Evolutionary conservation across 2,329 filamentous ascomycete species (phyloP).

Genomic region (Emydomyces testavorans): DNA sequence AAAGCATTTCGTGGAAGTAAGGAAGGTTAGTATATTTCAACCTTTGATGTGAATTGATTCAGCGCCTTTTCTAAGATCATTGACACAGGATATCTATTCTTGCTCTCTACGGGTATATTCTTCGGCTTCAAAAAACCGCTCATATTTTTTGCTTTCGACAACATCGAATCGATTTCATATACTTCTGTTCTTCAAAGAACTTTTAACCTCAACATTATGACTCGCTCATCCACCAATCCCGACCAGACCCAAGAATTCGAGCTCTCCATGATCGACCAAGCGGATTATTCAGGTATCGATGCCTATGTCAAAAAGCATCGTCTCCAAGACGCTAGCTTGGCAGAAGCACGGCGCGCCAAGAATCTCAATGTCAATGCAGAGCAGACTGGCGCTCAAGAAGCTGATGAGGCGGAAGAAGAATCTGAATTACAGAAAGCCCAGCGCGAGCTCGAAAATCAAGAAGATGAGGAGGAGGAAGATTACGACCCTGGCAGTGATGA

Average conservation of each 20-base stretch:
- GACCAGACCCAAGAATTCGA: conserved; percentile 47
- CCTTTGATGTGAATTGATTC: not conserved
- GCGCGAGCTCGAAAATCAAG: conserved; percentile 41
- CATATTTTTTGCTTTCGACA: conserved; percentile 49
- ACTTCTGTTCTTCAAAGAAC: conserved; percentile 54
- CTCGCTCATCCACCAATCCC: conserved; percentile 26
- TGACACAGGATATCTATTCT: conserved; percentile 49
- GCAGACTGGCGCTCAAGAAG: conserved; percentile 23
- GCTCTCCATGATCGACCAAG: conserved; percentile 55
- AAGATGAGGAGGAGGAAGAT: conserved; percentile 41
- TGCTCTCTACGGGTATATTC: conserved; percentile 49
- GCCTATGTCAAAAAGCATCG: conserved; percentile 50
- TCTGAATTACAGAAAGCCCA: conserved; percentile 49
- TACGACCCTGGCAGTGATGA: conserved; percentile 42
- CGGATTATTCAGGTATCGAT: conserved; percentile 51
- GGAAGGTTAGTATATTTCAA: conserved; percentile 41
- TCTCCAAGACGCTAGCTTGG: conserved; percentile 53
- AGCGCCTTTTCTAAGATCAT: not conserved
- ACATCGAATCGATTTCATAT: conserved; percentile 50
- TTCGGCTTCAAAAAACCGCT: conserved; percentile 57
- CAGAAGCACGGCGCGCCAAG: conserved; percentile 49
- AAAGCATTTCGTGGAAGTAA: conserved; percentile 54
- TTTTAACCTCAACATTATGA: conserved; percentile 51
- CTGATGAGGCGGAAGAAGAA: conserved; percentile 37
- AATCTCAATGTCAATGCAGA: conserved; percentile 42